A percentile compares a stretch with the other conserved stretches of the same genome.
Evolutionary conservation across 2,329 filamentous ascomycete species (phyloP).

Genomic region (Epichloe aotearoae): DNA sequence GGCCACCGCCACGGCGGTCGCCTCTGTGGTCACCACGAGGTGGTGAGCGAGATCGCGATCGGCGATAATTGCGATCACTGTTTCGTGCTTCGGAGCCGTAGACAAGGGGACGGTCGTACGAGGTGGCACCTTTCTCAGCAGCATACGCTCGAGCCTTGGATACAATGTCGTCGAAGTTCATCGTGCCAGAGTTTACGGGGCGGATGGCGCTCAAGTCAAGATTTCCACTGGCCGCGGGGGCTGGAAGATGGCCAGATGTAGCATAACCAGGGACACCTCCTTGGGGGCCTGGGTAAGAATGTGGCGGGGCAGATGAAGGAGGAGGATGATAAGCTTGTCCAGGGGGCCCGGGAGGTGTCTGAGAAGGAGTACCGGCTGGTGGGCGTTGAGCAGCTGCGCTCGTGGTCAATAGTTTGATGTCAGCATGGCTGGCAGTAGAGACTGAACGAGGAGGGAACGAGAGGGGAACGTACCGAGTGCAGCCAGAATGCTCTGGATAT

Average conservation of each 20-base stretch:
- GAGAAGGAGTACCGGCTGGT: slow-evolving; percentile 27
- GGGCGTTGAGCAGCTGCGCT: slow-evolving; percentile 30
- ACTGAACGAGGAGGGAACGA: slow-evolving; percentile 10
- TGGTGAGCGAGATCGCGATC: slow-evolving; percentile 63
- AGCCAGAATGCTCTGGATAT: slow-evolving; percentile 34
- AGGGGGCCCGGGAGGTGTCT: slow-evolving; percentile 25
- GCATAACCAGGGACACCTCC: slow-evolving; percentile 23
- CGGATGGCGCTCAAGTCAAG: slow-evolving; percentile 71
- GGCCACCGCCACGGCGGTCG: slow-evolving; percentile 58
- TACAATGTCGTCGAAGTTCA: slow-evolving; percentile 73
- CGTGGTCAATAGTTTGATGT: not conserved
- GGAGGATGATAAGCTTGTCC: slow-evolving; percentile 26
- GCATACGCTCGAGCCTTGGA: slow-evolving; percentile 75
- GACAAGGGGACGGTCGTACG: slow-evolving; percentile 43
- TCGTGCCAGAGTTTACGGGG: slow-evolving; percentile 65
- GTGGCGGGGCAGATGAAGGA: slow-evolving; percentile 22
- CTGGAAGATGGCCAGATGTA: slow-evolving; percentile 39
- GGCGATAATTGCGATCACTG: slow-evolving; percentile 40
- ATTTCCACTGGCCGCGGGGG: slow-evolving; percentile 60
- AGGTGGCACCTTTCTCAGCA: slow-evolving; percentile 59
- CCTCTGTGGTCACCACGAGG: slow-evolving; percentile 63
- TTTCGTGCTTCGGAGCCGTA: slow-evolving; percentile 26
- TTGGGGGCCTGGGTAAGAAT: slow-evolving; percentile 25
- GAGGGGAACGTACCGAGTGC: slow-evolving; percentile 28
- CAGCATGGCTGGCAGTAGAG: not conserved